Percentiles rank a stretch among this genome's conserved stretches.
Conservation (phyloP, 768 basidiomycete genomes). For the Mycena amicta region DNA sequence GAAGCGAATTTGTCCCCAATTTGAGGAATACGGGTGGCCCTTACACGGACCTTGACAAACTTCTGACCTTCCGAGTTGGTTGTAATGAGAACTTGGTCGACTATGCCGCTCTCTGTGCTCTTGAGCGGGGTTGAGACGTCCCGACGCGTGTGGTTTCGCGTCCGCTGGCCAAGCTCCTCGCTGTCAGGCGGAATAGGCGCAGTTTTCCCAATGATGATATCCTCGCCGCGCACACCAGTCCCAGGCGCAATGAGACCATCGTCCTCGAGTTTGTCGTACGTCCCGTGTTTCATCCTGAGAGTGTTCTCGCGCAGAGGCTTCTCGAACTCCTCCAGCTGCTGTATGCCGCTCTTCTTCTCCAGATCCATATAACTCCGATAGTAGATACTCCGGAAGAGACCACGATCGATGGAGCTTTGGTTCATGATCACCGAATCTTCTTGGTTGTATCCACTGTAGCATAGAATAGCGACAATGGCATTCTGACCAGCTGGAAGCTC, state of each 20-base stretch:
- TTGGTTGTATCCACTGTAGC: slow-evolving; percentile 99
- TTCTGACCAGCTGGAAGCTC: slow-evolving; percentile 99
- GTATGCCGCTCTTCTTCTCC: slow-evolving; percentile 94
- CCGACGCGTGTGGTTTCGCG: slow-evolving; percentile 88
- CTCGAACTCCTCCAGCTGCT: slow-evolving; percentile 94
- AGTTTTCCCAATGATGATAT: slow-evolving; percentile 99
- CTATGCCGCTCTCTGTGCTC: slow-evolving; percentile 96
- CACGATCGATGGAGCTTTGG: slow-evolving; percentile 97
- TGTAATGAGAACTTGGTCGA: slow-evolving; percentile 96
- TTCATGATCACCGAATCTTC: slow-evolving; percentile 99
- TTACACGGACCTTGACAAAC: slow-evolving; percentile 96
- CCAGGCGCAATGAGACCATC: slow-evolving; percentile 97
- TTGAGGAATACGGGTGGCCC: slow-evolving; percentile 95
- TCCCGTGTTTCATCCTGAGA: slow-evolving; percentile 95
- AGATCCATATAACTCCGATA: slow-evolving; percentile 98
- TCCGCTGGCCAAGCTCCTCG: slow-evolving; percentile 95
- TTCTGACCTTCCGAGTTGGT: slow-evolving; percentile 96
- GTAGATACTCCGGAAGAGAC: slow-evolving; percentile 97
- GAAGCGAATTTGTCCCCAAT: slow-evolving; percentile 99
- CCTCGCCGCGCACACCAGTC: slow-evolving; percentile 92
- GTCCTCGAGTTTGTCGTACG: slow-evolving; percentile 96
- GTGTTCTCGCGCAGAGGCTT: slow-evolving; percentile 93
- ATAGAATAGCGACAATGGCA: slow-evolving; percentile 96
- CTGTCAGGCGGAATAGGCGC: slow-evolving; percentile 96
- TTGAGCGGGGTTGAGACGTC: slow-evolving; percentile 98